Evolutionary conservation across 495 filamentous ascomycete genomes (phyloP).

Genomic region (Annulohypoxylon bovei): DNA sequence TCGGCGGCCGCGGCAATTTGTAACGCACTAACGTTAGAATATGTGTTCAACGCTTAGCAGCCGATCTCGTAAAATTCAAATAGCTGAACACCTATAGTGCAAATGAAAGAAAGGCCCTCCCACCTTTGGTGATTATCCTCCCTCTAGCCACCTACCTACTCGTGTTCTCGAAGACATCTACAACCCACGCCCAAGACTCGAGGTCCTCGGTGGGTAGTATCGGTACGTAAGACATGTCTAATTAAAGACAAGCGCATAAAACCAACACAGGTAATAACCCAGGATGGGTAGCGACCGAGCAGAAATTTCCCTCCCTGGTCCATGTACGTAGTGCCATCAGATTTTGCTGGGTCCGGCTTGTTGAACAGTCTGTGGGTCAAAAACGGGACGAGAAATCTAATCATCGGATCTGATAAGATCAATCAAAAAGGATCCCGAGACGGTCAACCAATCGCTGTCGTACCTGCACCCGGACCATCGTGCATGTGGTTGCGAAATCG

Average conservation of each 20-base stretch:
- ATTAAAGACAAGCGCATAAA: not conserved
- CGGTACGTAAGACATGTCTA: conserved; percentile 7
- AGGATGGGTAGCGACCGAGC: conserved; percentile 3
- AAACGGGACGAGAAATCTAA: conserved; percentile 49
- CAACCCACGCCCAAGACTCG: not conserved
- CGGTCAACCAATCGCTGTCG: conserved; percentile 22
- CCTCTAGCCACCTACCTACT: not conserved
- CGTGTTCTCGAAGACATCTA: not conserved
- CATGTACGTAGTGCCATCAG: conserved; percentile 6
- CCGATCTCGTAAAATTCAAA: not conserved
- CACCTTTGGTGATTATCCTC: not conserved
- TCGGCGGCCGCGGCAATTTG: not conserved
- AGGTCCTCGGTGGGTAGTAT: conserved; percentile 8
- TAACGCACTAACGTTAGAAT: not conserved
- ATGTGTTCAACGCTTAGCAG: not conserved
- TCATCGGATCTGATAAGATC: conserved; percentile 60
- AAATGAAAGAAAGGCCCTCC: not conserved
- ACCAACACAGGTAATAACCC: not conserved
- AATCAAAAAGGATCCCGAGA: conserved; percentile 41
- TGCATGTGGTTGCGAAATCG: conserved; percentile 42
- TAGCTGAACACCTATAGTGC: not conserved
- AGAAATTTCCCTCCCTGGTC: conserved; percentile 22
- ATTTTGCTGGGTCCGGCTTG: conserved; percentile 28
- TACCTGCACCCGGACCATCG: not conserved
- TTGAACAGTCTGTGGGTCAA: conserved; percentile 19